Percentiles rank a stretch among this genome's conserved stretches.
Conservation (phyloP, 306 rosid genomes). For the peach (Prunus persica) region Prunus_persica_NCBIv2 NC_034013.1:17537001-17537500, state of each 20-base stretch:
- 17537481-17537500: neutral
- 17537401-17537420: slow-evolving; percentile 3
- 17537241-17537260: slow-evolving; percentile 13
- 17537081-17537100: neutral
- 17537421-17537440: neutral
- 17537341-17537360: neutral
- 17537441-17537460: neutral
- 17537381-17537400: neutral
- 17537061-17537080: neutral
- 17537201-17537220: neutral
- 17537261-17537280: neutral
- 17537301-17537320: neutral
- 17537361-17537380: slow-evolving; percentile 7
- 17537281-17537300: neutral
- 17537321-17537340: neutral
- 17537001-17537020: neutral
- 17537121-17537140: neutral
- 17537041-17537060: neutral
- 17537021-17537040: neutral
- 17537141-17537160: slow-evolving; percentile 17
- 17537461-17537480: neutral
- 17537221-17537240: slow-evolving; percentile 16
- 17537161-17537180: neutral
- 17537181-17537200: neutral
- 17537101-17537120: neutral